Conservation (phyloP, 2,329 filamentous ascomycete species). For the Bipolaris gigantea region DNA sequence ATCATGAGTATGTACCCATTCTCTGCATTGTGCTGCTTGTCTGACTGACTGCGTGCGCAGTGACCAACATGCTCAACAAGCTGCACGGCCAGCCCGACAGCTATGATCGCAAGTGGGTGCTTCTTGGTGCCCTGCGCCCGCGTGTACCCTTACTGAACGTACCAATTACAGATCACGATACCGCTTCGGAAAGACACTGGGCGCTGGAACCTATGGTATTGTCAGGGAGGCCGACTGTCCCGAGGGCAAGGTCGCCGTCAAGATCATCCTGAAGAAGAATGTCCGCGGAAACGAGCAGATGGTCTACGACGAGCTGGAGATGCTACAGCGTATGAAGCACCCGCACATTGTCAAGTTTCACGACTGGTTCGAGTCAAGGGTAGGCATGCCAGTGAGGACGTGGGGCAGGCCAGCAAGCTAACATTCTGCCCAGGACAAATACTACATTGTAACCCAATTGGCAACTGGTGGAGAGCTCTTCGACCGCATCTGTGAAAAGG, state of each 20-base stretch:
- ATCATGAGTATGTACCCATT: slow-evolving; percentile 41
- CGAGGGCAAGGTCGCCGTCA: slow-evolving; percentile 86
- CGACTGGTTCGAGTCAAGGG: slow-evolving; percentile 98
- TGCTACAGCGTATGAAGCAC: slow-evolving; percentile 88
- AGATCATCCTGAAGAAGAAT: slow-evolving; percentile 99
- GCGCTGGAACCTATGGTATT: slow-evolving; percentile 97
- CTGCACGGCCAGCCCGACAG: slow-evolving; percentile 95
- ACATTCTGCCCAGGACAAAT: slow-evolving; percentile 75
- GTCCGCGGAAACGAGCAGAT: slow-evolving; percentile 98
- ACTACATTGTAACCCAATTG: slow-evolving; percentile 97
- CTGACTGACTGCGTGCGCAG: slow-evolving; percentile 51
- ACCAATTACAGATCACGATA: slow-evolving; percentile 70
- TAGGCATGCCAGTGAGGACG: slow-evolving; percentile 49
- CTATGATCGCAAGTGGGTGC: slow-evolving; percentile 91
- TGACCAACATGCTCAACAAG: slow-evolving; percentile 90
- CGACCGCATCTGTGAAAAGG: slow-evolving; percentile 96
- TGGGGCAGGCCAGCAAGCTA: slow-evolving; percentile 14
- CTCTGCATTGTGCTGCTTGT: slow-evolving; percentile 8
- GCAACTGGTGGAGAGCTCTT: slow-evolving; percentile 96
- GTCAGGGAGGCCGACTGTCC: slow-evolving; percentile 90
- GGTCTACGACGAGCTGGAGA: slow-evolving; percentile 95
- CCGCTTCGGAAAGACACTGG: slow-evolving; percentile 87
- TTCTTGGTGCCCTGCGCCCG: slow-evolving; percentile 19
- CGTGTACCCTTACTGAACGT: slow-evolving; percentile 34
- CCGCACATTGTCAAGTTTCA: slow-evolving; percentile 96